Base-by-base conservation (phyloP, 192 early-diverging fungal genomes). In the Lobosporangium transversale region DNA sequence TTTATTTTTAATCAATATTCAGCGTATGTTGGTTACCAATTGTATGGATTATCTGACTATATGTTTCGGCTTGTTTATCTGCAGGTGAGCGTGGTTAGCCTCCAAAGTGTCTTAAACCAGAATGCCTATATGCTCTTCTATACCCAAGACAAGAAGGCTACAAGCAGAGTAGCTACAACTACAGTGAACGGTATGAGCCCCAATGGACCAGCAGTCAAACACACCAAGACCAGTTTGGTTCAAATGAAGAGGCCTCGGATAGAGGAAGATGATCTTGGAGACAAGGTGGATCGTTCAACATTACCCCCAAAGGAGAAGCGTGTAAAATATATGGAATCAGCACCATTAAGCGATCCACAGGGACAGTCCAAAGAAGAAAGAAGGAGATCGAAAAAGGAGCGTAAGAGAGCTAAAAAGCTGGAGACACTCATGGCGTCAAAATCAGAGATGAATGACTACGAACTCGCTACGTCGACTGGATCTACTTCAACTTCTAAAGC, bases 71-170 rank as follows among this genome's bases (percentile, higher is more conserved):
- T n/a, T 31, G 45, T 8, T 42, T 0, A 31, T 49, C 9, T 30
- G 50, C 81, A 83, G 79, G 94, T 96, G 6, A 70, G 80, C 18
- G 85, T 87, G 50, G 92, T 92, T 32, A 85, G 87, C 58, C 68
- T 89, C 33, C 73, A 81, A 18, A 89, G 87, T 6, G 95, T 95
- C 2, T 79, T 95, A 9, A 65, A 65, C 4, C 87, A 92, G 69
- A 81, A 86, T n/a, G 95, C 93, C 2, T 97, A 97, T 51, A 84
- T 97, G 84, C 79, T 97, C 20, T 97, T 97, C 68, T 97, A 95
- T 66, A 81, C 84, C 37, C 83, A 65, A 45, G 65, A 74, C 18
- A 58, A 67, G 43, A 59, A 56, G 52, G 57, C 44, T 14, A 27
- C 53, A 21, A 59, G 33, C 23, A 55, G 45, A 21, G 21, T 62